phyloP scores from a whole-genome alignment of 2,329 filamentous ascomycete species.

The Samsoniella hepiali region DNA sequence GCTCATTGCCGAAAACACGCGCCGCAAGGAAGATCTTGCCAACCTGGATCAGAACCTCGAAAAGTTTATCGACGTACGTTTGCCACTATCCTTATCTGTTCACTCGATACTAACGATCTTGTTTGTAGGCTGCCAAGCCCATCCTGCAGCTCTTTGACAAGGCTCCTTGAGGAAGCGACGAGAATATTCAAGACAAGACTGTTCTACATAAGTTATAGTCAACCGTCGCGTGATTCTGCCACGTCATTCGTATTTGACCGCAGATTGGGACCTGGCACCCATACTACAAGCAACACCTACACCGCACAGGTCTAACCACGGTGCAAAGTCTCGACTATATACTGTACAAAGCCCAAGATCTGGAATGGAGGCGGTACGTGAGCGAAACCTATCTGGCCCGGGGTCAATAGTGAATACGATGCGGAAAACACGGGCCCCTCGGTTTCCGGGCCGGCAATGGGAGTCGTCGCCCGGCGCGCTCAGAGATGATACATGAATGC shows the following conservation, averaged over 20 bases:
- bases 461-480: not conserved
- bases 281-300: not conserved
- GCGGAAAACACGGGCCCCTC: not conserved
- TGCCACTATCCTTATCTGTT: not conserved
- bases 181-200: not conserved
- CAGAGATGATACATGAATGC: too few relatives aligned
- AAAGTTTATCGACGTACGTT: slow-evolving; percentile 81
- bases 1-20: slow-evolving; percentile 73
- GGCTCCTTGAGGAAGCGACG: slow-evolving; percentile 42
- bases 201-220: not conserved
- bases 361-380: not conserved
- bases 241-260: not conserved
- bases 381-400: not conserved
- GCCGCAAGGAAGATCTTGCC: slow-evolving; percentile 86
- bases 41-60: slow-evolving; percentile 90
- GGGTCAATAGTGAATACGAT: not conserved
- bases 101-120: slow-evolving; percentile 22
- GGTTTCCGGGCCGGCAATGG: not conserved
- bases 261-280: not conserved
- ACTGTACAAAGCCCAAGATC: not conserved
- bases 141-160: slow-evolving; percentile 86
- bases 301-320: not conserved
- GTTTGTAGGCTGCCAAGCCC: slow-evolving; percentile 71
- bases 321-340: not conserved
- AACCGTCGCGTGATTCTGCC: not conserved